phyloP scores from a whole-genome alignment of 2,329 filamentous ascomycete genomes.

The Graphilbum fragrans region DNA sequence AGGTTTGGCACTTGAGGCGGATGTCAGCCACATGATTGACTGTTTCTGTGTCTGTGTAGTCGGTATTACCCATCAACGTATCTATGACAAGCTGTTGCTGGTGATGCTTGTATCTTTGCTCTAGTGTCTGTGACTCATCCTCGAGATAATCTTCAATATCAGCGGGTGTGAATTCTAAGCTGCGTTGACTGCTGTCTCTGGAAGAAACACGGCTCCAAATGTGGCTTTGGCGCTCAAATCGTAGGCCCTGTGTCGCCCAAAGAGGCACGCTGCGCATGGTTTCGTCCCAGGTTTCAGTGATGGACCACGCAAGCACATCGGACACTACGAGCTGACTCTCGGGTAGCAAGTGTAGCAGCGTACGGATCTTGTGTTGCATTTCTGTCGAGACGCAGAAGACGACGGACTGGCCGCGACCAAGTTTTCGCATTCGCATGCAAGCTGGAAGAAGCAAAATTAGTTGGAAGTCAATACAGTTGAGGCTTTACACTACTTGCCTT shows the following conservation, averaged over 20 bases:
- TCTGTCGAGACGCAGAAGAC: constrained; percentile 48
- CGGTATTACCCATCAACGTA: too few species aligned
- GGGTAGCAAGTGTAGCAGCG: constrained; percentile 9
- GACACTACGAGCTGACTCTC: constrained; percentile 26
- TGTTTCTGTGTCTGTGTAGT: too few species aligned
- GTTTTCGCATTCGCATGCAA: constrained; percentile 59
- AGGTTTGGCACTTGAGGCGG: too few species aligned
- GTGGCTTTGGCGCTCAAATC: constrained; percentile 30
- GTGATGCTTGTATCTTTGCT: too few species aligned
- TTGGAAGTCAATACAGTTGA: neutral
- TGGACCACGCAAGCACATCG: constrained; percentile 48
- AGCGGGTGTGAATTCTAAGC: too few species aligned
- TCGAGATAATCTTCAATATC: too few species aligned
- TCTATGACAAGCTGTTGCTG: too few species aligned
- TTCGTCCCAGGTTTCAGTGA: constrained; percentile 42
- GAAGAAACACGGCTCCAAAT: too few species aligned
- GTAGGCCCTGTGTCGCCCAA: constrained; percentile 48
- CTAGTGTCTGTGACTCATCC: too few species aligned
- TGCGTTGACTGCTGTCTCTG: too few species aligned
- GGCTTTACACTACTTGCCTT: constrained; percentile 36
- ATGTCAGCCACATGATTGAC: too few species aligned
- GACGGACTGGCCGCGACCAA: constrained; percentile 55
- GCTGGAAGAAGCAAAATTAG: constrained; percentile 25
- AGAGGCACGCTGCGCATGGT: constrained; percentile 37
- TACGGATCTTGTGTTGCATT: constrained; percentile 39